phyloP scores from a whole-genome alignment of 2,329 filamentous ascomycete genomes.

The Alternaria infectoria region DNA sequence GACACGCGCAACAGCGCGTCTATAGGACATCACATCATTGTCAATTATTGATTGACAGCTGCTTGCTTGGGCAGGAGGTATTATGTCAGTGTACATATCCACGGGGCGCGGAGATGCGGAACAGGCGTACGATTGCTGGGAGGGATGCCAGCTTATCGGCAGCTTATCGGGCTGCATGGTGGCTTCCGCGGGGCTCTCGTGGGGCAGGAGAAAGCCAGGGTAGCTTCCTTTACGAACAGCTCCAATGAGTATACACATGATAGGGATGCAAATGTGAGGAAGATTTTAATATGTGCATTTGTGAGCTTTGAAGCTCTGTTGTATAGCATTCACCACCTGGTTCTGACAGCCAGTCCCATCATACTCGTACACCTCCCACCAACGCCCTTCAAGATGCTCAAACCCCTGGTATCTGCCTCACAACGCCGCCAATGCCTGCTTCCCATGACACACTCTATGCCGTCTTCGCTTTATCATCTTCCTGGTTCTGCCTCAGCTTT shows the following conservation, averaged over 20 bases:
- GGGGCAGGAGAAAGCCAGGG: no score
- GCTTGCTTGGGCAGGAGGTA: neutral
- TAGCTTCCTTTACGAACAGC: neutral
- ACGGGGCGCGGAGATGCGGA: constrained; percentile 48
- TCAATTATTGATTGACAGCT: constrained; percentile 8
- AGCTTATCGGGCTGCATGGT: constrained; percentile 4
- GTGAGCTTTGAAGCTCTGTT: neutral
- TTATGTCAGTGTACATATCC: constrained; percentile 36
- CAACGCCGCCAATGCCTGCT: neutral
- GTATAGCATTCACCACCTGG: neutral
- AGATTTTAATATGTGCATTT: neutral
- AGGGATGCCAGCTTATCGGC: constrained; percentile 13
- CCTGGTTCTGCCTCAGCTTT: constrained; percentile 35
- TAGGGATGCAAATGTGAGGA: neutral
- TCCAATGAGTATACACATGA: neutral
- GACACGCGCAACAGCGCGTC: constrained; percentile 18
- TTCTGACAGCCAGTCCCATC: neutral
- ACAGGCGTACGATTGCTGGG: neutral
- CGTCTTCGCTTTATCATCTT: constrained; percentile 33
- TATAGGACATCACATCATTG: constrained; percentile 50
- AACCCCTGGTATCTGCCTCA: neutral
- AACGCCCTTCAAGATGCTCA: neutral
- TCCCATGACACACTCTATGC: neutral
- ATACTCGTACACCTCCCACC: neutral
- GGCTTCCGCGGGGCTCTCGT: constrained; percentile 2